phyloP scores from a whole-genome alignment of 352 stramenopile species.

The Globisporangium cederbergense region DNA sequence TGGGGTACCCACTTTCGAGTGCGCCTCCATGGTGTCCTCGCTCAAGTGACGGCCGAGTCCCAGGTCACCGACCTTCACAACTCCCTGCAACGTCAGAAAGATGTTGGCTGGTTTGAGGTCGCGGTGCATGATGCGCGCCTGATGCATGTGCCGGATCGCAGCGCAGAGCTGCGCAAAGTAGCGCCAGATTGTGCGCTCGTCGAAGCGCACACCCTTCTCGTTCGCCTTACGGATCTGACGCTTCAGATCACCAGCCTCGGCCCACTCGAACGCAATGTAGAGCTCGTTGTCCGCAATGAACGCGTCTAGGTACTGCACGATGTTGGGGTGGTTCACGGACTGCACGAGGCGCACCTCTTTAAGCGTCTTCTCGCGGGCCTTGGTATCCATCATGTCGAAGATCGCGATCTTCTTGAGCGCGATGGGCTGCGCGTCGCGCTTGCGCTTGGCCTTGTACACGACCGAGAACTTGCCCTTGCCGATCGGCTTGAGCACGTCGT shows the following conservation, averaged over 20 bases:
- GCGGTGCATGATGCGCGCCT: conserved; percentile 91
- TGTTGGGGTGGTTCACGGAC: conserved; percentile 86
- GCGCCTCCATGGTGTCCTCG: conserved; percentile 76
- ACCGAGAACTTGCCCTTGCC: conserved; percentile 93
- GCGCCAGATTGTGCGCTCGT: conserved; percentile 92
- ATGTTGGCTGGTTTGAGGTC: conserved; percentile 95
- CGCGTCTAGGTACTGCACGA: conserved; percentile 91
- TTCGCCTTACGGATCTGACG: conserved; percentile 89
- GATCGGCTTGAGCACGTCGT: conserved; percentile 86
- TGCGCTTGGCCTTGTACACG: conserved; percentile 85
- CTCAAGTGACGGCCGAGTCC: conserved; percentile 75
- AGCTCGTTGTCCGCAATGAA: conserved; percentile 91
- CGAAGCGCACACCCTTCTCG: conserved; percentile 79
- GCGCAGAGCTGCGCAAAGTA: conserved; percentile 91
- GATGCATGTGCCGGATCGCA: conserved; percentile 87
- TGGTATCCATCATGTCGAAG: conserved; percentile 90
- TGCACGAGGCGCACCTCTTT: conserved; percentile 87
- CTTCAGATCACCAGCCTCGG: conserved; percentile 92
- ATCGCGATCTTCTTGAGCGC: conserved; percentile 94
- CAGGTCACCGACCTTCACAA: conserved; percentile 88
- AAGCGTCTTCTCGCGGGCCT: conserved; percentile 88
- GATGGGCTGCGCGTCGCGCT: conserved; percentile 61
- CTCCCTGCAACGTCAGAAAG: conserved; percentile 87
- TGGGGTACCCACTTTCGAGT: conserved; percentile 92
- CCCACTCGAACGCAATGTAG: conserved; percentile 94